phyloP scores from a whole-genome alignment of 345 rosid species.

The Rhodomyrtus tomentosa region DNA sequence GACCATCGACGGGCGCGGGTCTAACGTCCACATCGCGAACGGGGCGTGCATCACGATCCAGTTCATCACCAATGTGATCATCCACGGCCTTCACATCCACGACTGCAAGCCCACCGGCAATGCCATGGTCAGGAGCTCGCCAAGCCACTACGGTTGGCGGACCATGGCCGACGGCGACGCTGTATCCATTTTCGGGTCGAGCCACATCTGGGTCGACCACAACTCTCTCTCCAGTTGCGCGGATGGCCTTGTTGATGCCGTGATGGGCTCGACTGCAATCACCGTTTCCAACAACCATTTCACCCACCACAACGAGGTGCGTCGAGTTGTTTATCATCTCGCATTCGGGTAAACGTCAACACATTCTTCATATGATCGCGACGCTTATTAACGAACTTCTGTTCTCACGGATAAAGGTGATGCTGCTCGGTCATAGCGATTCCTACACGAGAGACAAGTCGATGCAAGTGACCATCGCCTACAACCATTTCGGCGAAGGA shows the following conservation, averaged over 20 bases:
- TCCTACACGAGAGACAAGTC: constrained; percentile 71
- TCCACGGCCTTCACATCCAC: constrained; percentile 89
- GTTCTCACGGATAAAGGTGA: constrained; percentile 32
- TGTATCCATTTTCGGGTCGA: constrained; percentile 74
- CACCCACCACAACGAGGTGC: constrained; percentile 89
- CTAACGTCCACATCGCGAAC: constrained; percentile 81
- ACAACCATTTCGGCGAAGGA: constrained; percentile 91
- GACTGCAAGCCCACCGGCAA: constrained; percentile 96
- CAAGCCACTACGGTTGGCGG: constrained; percentile 80
- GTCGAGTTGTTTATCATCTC: background rate
- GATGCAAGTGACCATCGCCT: constrained; percentile 94
- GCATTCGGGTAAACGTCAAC: background rate
- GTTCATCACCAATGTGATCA: constrained; percentile 69
- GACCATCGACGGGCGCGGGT: constrained; percentile 88
- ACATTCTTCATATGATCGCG: background rate
- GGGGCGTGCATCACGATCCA: constrained; percentile 91
- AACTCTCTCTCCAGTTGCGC: constrained; percentile 89
- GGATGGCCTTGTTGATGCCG: constrained; percentile 93
- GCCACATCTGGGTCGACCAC: constrained; percentile 90
- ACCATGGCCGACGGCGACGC: constrained; percentile 92
- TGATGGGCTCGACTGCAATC: constrained; percentile 91
- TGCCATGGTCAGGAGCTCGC: constrained; percentile 86
- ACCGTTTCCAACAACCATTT: constrained; percentile 84
- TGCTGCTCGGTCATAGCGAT: constrained; percentile 88
- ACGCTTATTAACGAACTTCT: background rate